Percentiles rank a stretch among this genome's conserved stretches.
Evolutionary conservation across 2,329 filamentous ascomycete species (phyloP).

Genomic region (Neonectria coccinea): DNA sequence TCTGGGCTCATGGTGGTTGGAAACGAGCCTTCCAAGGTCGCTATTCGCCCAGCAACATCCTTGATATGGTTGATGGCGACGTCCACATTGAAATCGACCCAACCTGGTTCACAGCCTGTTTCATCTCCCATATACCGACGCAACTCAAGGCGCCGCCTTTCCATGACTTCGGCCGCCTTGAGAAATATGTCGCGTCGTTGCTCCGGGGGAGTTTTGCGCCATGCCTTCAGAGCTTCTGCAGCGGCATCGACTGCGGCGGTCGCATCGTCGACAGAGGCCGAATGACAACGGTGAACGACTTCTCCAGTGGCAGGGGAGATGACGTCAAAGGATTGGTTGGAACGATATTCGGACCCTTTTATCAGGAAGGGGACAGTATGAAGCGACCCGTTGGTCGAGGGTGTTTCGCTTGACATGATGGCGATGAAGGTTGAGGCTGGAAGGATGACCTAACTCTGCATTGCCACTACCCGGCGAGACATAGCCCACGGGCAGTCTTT

Average conservation of each 20-base stretch:
- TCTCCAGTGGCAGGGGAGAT: slow-evolving; percentile 65
- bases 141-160: slow-evolving; percentile 70
- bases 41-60: slow-evolving; percentile 59
- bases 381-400: slow-evolving; percentile 12
- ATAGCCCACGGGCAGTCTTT: slow-evolving; percentile 6
- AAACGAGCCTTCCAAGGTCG: slow-evolving; percentile 53
- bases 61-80: slow-evolving; percentile 53
- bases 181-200: slow-evolving; percentile 77
- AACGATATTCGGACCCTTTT: slow-evolving; percentile 57
- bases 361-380: slow-evolving; percentile 57
- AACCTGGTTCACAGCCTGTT: slow-evolving; percentile 54
- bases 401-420: slow-evolving; percentile 35
- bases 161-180: slow-evolving; percentile 74
- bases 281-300: slow-evolving; percentile 66
- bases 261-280: slow-evolving; percentile 67
- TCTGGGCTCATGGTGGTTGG: slow-evolving; percentile 48
- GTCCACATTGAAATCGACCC: slow-evolving; percentile 56
- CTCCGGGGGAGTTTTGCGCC: slow-evolving; percentile 72
- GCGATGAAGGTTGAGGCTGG: not conserved
- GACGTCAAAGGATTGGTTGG: slow-evolving; percentile 65
- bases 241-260: slow-evolving; percentile 66
- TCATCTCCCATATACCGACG: slow-evolving; percentile 67
- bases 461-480: not conserved
- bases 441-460: not conserved
- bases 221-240: slow-evolving; percentile 74